Conservation (phyloP, 306 rosid genomes). For the Lathyrus aphaca region DNA sequence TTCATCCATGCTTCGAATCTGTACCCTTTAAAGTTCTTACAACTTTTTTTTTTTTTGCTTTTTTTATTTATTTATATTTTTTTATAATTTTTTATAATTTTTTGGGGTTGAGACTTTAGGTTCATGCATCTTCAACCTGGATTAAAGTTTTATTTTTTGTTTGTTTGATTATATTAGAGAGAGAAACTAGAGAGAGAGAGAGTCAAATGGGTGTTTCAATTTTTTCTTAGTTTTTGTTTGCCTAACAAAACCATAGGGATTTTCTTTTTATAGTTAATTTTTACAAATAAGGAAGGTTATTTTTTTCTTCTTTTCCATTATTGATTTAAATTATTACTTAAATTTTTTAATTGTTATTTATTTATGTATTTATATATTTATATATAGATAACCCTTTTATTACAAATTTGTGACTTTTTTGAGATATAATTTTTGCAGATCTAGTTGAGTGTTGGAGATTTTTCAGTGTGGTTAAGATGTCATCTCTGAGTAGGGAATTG, state of each 20-base stretch:
- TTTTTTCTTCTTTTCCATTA: constrained; percentile 28
- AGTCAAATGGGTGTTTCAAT: constrained; percentile 42
- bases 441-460: constrained; percentile 60
- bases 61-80: background rate
- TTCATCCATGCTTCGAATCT: constrained; percentile 60
- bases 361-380: constrained; percentile 4
- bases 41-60: constrained; percentile 5
- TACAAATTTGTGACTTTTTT: background rate
- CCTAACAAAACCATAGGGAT: constrained; percentile 40
- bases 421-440: constrained; percentile 57
- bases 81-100: background rate
- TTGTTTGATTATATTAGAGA: constrained; percentile 43
- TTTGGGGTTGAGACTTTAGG: constrained; percentile 40
- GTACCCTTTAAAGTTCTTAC: constrained; percentile 40
- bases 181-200: constrained; percentile 23
- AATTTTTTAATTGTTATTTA: background rate
- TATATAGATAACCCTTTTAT: constrained; percentile 39
- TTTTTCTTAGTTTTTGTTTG: constrained; percentile 35
- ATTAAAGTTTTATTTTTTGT: constrained; percentile 56
- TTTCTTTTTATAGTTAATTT: constrained; percentile 30
- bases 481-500: constrained; percentile 96
- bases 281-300: constrained; percentile 41
- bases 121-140: constrained; percentile 65
- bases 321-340: constrained; percentile 44
- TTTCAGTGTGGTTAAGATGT: constrained; percentile 60